Conservation (phyloP, 1,284 basidiomycete species). For the Irpex sp. region DNA sequence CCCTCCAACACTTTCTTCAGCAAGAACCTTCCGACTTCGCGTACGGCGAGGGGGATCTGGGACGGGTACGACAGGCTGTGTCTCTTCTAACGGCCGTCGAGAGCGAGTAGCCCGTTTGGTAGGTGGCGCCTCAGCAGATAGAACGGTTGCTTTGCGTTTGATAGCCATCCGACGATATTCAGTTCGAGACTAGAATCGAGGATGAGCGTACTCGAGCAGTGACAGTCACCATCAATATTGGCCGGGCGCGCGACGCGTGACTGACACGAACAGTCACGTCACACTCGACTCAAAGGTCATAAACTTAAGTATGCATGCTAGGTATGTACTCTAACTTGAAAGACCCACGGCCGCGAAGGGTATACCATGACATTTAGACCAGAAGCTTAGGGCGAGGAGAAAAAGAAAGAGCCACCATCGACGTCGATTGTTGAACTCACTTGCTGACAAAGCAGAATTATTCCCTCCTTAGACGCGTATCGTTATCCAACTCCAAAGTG, state of each 20-base stretch:
- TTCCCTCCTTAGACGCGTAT: too few species aligned
- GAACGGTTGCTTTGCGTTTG: slow-evolving; percentile 16
- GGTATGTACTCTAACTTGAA: not conserved
- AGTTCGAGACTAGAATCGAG: not conserved
- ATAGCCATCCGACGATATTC: slow-evolving; percentile 11
- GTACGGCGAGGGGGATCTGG: not conserved
- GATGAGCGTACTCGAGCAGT: too few species aligned
- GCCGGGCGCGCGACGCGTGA: slow-evolving; percentile 3
- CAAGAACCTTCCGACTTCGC: not conserved
- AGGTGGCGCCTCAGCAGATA: slow-evolving; percentile 5
- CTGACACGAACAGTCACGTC: slow-evolving; percentile 8
- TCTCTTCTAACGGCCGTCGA: slow-evolving; percentile 1
- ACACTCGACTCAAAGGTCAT: not conserved
- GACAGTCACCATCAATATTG: not conserved
- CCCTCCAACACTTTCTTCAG: not conserved
- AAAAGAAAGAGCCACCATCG: too few species aligned
- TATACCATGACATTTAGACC: too few species aligned
- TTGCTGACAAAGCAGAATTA: too few species aligned
- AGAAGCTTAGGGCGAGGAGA: too few species aligned
- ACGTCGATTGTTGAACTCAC: too few species aligned
- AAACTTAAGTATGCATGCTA: too few species aligned
- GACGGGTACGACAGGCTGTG: slow-evolving; percentile 2
- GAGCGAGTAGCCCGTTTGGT: slow-evolving; percentile 13
- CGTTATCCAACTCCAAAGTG: too few species aligned
- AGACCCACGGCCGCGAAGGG: too few species aligned